phyloP scores from a whole-genome alignment of 805 yeast species.

The Metschnikowia koreensis region DNA sequence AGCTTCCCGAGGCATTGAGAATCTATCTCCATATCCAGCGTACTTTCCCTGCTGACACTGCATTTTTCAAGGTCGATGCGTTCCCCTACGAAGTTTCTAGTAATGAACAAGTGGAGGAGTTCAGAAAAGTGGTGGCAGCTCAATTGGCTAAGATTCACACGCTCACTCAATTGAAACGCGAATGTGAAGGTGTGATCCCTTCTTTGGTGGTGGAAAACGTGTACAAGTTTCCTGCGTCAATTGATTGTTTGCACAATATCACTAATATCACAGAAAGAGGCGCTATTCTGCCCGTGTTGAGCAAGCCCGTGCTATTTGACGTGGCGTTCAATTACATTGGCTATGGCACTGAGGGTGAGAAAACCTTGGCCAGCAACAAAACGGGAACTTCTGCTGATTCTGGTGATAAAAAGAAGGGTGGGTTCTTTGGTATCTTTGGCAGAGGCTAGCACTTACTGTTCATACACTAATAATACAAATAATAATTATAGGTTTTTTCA shows the following conservation, averaged over 20 bases:
- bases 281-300: conserved; percentile 55
- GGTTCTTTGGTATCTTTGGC: conserved; percentile 75
- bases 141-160: conserved; percentile 35
- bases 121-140: conserved; percentile 20
- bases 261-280: conserved; percentile 24
- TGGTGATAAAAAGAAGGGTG: conserved; percentile 49
- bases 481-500: too few species aligned
- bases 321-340: conserved; percentile 80
- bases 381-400: conserved; percentile 27
- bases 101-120: conserved; percentile 28
- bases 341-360: conserved; percentile 35
- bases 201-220: conserved; percentile 47
- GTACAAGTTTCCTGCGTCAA: conserved; percentile 35
- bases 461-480: neutral
- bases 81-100: conserved; percentile 45
- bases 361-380: conserved; percentile 12
- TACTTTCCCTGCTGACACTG: conserved; percentile 14
- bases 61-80: conserved; percentile 32
- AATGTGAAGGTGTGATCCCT: conserved; percentile 7
- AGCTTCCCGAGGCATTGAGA: conserved; percentile 48
- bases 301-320: conserved; percentile 90
- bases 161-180: conserved; percentile 46
- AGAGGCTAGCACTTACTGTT: conserved; percentile 25
- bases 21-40: conserved; percentile 30
- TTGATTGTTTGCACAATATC: conserved; percentile 21